These are phyloP conservation scores for Caryopteris hybrid DNA, from an alignment of 305 asterid species.

Conservation along the genomic window DNA sequence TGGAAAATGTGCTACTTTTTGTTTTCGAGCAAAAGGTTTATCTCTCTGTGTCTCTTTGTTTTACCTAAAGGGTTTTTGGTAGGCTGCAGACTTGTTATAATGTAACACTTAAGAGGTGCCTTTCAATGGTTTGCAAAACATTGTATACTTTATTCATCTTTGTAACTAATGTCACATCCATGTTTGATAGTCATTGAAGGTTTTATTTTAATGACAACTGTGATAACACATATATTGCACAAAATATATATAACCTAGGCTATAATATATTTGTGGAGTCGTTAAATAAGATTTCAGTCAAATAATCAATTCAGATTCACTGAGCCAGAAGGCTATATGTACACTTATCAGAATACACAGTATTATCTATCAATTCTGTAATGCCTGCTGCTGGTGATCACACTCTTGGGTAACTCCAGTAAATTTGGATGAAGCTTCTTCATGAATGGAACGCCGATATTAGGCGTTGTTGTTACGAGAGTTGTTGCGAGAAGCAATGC, in stretches of 20 bases:
- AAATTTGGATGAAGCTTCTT: constrained; percentile 1
- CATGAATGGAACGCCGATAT: constrained; percentile 10
- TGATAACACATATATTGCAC: too few relatives aligned
- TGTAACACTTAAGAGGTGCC: constrained; percentile 17
- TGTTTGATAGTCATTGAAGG: constrained; percentile 13
- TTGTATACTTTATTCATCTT: constrained; percentile 6
- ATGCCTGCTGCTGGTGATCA: constrained; percentile 7
- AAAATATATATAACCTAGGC: neutral
- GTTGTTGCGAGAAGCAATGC: constrained; percentile 43
- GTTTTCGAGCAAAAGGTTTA: constrained; percentile 2
- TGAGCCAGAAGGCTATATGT: constrained; percentile 13
- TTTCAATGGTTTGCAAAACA: constrained; percentile 29
- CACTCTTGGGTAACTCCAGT: neutral
- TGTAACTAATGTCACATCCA: constrained; percentile 22
- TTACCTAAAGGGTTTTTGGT: constrained; percentile 30
- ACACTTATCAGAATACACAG: constrained; percentile 11
- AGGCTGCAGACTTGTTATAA: constrained; percentile 20
- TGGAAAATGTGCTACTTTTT: constrained; percentile 9
- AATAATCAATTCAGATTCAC: constrained; percentile 14
- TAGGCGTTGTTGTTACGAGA: constrained; percentile 11
- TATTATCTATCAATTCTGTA: neutral
- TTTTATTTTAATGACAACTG: neutral
- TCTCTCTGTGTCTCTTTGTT: constrained; percentile 7
- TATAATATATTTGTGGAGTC: neutral
- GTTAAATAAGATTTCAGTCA: neutral